Evolutionary conservation across 179 eudicot genomes (phyloP), one percentile per base, ranked within the genome.

Genomic region (Camellia oleifera): DNA sequence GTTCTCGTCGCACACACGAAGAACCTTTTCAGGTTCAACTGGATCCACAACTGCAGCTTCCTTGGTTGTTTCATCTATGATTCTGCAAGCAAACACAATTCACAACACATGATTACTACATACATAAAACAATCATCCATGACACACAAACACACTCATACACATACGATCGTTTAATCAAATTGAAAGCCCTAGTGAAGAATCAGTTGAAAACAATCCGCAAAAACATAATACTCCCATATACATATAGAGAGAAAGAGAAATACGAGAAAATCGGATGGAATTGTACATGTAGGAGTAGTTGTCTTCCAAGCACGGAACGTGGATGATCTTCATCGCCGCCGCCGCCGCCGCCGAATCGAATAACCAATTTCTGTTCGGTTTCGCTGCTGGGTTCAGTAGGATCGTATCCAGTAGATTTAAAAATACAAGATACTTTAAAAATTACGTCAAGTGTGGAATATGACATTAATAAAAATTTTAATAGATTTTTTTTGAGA

Each of bases 21-120:
- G 82, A 84, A 95, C 91, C 87, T 94, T 96, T 74, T 92, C 93
- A 6, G 99, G 98, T 83, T 96, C 99, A 4, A 90, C 99, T 4
- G 99, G 99, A 82, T 96, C 98, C 11, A 96, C 99, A 5, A 77
- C 96, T 1, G 97, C 98, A 4, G 88, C 99, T 84, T 92, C 90
- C 57, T 87, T 90, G 9, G 94, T 90, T 10, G 78, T 50, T 81
- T 96, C 99, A 69, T 94, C 99, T 20, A 94, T 83, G 48, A 96
- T 86, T 85, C 99, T 96, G 88, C 74, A 81, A 32, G 40, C 40
- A 32, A 32, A 53, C 65, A 56, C 57, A 42, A 72, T 50, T 45
- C 75, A 17, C 45, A 52, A 13, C 56, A 32, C 5, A 57, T 17
- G 40, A 32, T 32, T 32, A 32, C 40, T 32, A 53, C 72, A 76